phyloP scores from a whole-genome alignment of 345 rosid genomes.

The Citrus australasica region DNA sequence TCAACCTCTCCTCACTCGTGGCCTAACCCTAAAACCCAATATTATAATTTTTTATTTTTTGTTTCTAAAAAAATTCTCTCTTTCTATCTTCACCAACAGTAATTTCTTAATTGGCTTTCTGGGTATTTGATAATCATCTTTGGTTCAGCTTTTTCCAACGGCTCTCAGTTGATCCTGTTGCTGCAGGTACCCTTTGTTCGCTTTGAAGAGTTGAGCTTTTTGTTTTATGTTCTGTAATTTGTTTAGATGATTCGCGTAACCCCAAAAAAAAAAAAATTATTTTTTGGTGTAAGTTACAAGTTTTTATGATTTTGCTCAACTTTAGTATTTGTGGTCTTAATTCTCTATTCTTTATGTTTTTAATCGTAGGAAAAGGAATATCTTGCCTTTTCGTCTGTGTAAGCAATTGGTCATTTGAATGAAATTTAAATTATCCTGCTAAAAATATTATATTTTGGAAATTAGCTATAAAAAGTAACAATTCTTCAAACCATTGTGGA shows the following conservation, averaged over 20 bases:
- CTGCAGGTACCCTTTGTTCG: slow-evolving; percentile 12
- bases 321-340: background rate
- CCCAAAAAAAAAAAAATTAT: background rate
- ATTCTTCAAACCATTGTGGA: background rate
- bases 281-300: background rate
- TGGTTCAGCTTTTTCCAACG: background rate
- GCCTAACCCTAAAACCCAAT: slow-evolving; percentile 17
- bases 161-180: slow-evolving; percentile 14
- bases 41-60: background rate
- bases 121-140: background rate
- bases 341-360: background rate
- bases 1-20: slow-evolving; percentile 31
- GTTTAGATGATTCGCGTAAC: background rate
- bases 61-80: background rate
- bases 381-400: background rate
- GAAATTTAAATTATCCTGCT: background rate
- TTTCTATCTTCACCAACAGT: background rate
- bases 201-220: too few species aligned
- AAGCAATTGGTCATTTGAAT: background rate
- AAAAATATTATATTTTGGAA: background rate
- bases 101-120: background rate
- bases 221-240: background rate
- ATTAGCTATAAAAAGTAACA: background rate
- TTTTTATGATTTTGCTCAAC: background rate
- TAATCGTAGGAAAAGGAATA: background rate